These are phyloP conservation scores for Chamaecrista fasciculata DNA, from an alignment of 306 rosid species.

Conservation along the genomic window DNA sequence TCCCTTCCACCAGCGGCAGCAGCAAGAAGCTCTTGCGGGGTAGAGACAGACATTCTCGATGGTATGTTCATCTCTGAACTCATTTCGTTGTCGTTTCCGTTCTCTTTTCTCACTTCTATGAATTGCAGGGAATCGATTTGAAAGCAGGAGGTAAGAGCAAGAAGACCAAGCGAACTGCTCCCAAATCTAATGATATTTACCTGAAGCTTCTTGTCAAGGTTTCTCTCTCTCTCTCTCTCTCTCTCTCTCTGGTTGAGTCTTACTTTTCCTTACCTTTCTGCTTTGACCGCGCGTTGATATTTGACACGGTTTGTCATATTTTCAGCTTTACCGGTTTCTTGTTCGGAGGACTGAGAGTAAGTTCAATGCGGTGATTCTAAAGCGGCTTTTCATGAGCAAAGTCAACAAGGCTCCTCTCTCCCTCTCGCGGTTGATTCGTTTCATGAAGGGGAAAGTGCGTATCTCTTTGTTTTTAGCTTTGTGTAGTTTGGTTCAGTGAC, in stretches of 20 bases:
- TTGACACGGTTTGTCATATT: conserved; percentile 4
- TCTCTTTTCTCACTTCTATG: neutral
- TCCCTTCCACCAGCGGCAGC: neutral
- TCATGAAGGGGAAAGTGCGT: conserved; percentile 34
- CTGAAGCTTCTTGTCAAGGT: conserved; percentile 78
- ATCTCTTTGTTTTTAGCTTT: neutral
- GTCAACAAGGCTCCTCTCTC: conserved; percentile 67
- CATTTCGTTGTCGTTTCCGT: neutral
- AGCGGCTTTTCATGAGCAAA: conserved; percentile 77
- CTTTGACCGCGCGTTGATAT: neutral
- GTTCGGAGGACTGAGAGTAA: conserved; percentile 56
- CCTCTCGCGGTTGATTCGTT: conserved; percentile 61
- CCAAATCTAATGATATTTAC: conserved; percentile 75
- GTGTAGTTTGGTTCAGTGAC: neutral
- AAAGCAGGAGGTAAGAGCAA: conserved; percentile 84
- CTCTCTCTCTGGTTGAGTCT: neutral
- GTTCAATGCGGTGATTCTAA: conserved; percentile 59
- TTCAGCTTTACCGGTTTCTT: conserved; percentile 64
- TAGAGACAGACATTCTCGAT: conserved; percentile 32
- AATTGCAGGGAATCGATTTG: conserved; percentile 70
- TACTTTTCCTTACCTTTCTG: neutral
- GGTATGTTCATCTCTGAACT: conserved; percentile 28
- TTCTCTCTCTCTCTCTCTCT: neutral
- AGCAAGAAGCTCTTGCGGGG: neutral
- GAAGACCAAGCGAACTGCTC: conserved; percentile 68